These are phyloP conservation scores for Metschnikowia amazonensis DNA, from an alignment of 805 yeast genomes.

Conservation along the genomic window DNA sequence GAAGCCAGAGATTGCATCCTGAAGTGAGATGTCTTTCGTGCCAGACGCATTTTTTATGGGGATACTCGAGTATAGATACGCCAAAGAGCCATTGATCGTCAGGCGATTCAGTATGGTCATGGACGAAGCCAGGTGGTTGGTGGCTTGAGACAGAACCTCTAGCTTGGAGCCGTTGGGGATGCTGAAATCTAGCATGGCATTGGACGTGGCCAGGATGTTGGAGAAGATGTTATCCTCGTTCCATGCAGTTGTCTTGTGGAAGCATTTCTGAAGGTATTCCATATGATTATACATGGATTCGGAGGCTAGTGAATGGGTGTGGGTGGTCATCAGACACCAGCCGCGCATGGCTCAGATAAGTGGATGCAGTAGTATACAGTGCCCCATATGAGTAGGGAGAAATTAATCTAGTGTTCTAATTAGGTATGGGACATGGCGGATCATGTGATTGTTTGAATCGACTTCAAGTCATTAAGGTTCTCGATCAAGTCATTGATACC, in stretches of 20 bases:
- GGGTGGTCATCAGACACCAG: not conserved
- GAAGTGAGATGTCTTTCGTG: conserved; percentile 53
- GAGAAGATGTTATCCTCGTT: conserved; percentile 74
- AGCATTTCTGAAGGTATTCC: conserved; percentile 79
- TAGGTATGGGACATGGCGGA: not conserved
- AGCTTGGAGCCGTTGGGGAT: conserved; percentile 66
- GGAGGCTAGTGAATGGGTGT: not conserved
- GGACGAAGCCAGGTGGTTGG: conserved; percentile 68
- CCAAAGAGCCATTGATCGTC: conserved; percentile 72
- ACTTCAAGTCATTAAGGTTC: conserved; percentile 30
- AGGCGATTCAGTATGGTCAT: conserved; percentile 63
- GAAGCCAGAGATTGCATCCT: conserved; percentile 69
- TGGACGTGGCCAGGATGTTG: conserved; percentile 67
- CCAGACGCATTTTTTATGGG: conserved; percentile 51
- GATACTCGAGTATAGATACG: conserved; percentile 71
- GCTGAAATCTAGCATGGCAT: conserved; percentile 64
- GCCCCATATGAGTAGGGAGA: not conserved
- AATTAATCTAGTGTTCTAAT: not conserved
- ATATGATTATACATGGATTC: conserved; percentile 68
- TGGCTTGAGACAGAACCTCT: conserved; percentile 65
- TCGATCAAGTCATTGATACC: conserved; percentile 38
- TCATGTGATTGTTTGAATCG: conserved; percentile 2
- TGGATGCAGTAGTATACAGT: not conserved
- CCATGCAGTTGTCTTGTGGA: conserved; percentile 72
- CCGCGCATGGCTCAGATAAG: conserved; percentile 1